Evolutionary conservation across 2,329 filamentous ascomycete species (phyloP), one percentile per base, ranked within the genome.

Genomic region (Leptodontidium sp.): DNA sequence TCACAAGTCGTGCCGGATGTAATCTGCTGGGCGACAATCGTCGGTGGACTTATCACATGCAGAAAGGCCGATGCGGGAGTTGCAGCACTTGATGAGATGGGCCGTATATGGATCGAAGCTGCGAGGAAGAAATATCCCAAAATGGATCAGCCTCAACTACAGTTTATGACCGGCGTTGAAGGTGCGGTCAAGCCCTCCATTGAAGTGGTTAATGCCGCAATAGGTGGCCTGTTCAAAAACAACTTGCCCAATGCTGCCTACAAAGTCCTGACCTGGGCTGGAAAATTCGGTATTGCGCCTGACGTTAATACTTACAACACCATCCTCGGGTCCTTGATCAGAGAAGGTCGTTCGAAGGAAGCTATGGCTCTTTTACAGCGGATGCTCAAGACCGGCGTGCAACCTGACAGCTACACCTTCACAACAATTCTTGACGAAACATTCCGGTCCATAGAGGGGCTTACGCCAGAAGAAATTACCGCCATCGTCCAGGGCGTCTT

Each of bases 361-460:
- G 84, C 87, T 14, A 81, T 84, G 53, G 77, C 77, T 2, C 75
- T 93, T 14, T 81, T 93, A 2, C 75, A 80, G 4, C 80, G 84
- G 65, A 94, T 94, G 91, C 80, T 84, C 49, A 71, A 77, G 2
- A 79, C 84, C 17, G 83, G 83, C 2, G 78, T 93, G 35, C 73
- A 83, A 38, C 86, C 90, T 0, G 88, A 94, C 77, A 82, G 84
- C n/a, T 86, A 85, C 6, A 96, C 93, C 0, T 93, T 92, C 78
- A 92, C 89, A 26, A 88, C 93, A 70, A 84, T 96, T 67, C 82
- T 96, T 8, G 88, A 91, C 52, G 86, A 85, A 75, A 79, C 87
- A 69, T 80, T 87, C 74, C 76, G 81, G 70, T 73, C 78, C 50
- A 79, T 87, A 52, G 75, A 80, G 47, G 62, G 73, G 35, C 75